These are phyloP conservation scores for Ophiostoma angusticollis DNA, from an alignment of 2,329 filamentous ascomycete species.

Conservation along the genomic window DNA sequence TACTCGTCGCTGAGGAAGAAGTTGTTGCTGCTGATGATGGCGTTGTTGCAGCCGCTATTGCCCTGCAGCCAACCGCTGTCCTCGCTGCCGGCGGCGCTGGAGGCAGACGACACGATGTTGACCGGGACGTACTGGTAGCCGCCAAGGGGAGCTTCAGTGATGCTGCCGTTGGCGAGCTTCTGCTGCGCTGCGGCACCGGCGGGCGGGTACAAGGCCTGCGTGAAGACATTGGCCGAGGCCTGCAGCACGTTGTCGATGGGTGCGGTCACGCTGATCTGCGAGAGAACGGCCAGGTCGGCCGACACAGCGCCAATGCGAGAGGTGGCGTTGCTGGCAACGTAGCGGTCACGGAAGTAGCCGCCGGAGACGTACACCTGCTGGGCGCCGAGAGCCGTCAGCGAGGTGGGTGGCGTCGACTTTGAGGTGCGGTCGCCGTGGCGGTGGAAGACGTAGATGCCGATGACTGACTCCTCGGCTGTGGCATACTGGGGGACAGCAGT, in stretches of 20 bases:
- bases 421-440: constrained; percentile 81
- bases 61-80: constrained; percentile 47
- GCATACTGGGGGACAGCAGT: constrained; percentile 3
- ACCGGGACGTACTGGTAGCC: constrained; percentile 81
- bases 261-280: constrained; percentile 59
- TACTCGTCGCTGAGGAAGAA: constrained; percentile 40
- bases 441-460: constrained; percentile 78
- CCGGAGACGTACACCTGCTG: constrained; percentile 61
- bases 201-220: constrained; percentile 80
- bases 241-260: constrained; percentile 68
- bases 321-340: constrained; percentile 49
- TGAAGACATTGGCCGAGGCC: constrained; percentile 65
- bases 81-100: constrained; percentile 42
- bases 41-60: constrained; percentile 41
- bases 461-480: constrained; percentile 48
- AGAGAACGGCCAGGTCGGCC: constrained; percentile 49
- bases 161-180: constrained; percentile 57
- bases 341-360: constrained; percentile 61
- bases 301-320: constrained; percentile 54
- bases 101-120: constrained; percentile 41
- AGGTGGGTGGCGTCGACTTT: constrained; percentile 58
- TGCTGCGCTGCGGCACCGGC: constrained; percentile 42
- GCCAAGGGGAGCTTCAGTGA: constrained; percentile 52
- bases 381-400: constrained; percentile 69
- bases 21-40: constrained; percentile 40